Conservation (phyloP, 148 eudicot species). For the Diospyros kaki region DNA sequence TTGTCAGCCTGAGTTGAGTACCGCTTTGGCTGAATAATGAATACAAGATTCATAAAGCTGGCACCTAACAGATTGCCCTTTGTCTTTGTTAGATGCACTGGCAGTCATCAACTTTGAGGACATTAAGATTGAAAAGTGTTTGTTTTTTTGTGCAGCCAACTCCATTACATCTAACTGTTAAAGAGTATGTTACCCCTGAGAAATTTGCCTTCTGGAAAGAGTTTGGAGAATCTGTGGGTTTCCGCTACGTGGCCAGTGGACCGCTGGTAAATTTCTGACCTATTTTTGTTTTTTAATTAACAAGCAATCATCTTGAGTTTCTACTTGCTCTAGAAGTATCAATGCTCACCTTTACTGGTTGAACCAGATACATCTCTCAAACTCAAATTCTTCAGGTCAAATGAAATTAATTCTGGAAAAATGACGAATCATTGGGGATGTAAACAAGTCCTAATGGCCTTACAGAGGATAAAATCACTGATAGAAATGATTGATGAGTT, state of each 20-base stretch:
- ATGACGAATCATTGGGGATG: too few relatives aligned
- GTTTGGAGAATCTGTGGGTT: conserved; percentile 89
- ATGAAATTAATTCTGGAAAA: too few relatives aligned
- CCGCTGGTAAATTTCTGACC: conserved; percentile 61
- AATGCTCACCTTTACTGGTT: not conserved
- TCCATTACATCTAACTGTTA: conserved; percentile 89
- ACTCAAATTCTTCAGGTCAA: too few relatives aligned
- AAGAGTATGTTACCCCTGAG: conserved; percentile 85
- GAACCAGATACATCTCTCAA: not conserved
- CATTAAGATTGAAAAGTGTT: not conserved
- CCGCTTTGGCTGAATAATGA: too few relatives aligned
- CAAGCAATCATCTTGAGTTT: not conserved
- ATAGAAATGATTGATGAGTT: too few relatives aligned
- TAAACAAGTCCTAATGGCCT: too few relatives aligned
- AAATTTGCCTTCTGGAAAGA: conserved; percentile 87
- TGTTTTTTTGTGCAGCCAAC: conserved; percentile 64
- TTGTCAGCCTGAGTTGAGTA: too few relatives aligned
- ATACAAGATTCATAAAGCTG: too few relatives aligned
- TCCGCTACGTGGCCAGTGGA: conserved; percentile 97
- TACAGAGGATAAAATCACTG: too few relatives aligned
- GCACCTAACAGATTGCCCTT: too few relatives aligned
- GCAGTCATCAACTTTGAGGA: not conserved
- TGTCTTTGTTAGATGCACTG: too few relatives aligned
- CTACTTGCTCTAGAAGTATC: not conserved
- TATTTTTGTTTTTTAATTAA: not conserved